Evolutionary conservation across 257 asterid genomes (phyloP).

Genomic region (Scutellaria galericulata): DNA sequence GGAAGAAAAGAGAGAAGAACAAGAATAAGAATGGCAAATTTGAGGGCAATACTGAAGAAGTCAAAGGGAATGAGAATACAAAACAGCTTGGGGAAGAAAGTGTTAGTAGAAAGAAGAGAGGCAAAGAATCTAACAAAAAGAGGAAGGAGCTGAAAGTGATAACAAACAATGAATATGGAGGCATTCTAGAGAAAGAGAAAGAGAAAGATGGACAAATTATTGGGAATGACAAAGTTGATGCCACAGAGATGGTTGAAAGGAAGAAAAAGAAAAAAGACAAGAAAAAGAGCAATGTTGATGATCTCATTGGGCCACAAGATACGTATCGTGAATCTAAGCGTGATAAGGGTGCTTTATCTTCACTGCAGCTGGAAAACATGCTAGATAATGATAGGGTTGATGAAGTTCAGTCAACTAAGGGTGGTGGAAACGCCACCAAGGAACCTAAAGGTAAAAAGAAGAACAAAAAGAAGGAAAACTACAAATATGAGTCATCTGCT

Average conservation of each 20-base stretch:
- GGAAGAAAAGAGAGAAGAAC: constrained; percentile 32
- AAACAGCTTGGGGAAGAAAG: constrained; percentile 16
- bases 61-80: constrained; percentile 8
- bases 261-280: constrained; percentile 39
- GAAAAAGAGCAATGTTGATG: constrained; percentile 24
- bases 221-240: background rate
- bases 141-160: constrained; percentile 30
- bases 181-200: constrained; percentile 8
- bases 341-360: constrained; percentile 33
- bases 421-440: constrained; percentile 22
- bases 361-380: constrained; percentile 26
- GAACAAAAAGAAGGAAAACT: constrained; percentile 31
- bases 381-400: constrained; percentile 22
- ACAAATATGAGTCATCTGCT: constrained; percentile 30
- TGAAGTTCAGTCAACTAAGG: background rate
- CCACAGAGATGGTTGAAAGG: constrained; percentile 27
- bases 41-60: constrained; percentile 17
- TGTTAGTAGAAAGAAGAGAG: constrained; percentile 13
- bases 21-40: constrained; percentile 13
- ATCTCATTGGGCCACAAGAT: constrained; percentile 14
- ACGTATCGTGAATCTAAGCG: constrained; percentile 17
- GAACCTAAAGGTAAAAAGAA: constrained; percentile 33
- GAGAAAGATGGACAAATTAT: constrained; percentile 24
- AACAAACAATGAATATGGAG: constrained; percentile 23
- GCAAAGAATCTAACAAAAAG: constrained; percentile 25